Conservation (phyloP, 768 basidiomycete species). For the Boletus reticulatus region DNA sequence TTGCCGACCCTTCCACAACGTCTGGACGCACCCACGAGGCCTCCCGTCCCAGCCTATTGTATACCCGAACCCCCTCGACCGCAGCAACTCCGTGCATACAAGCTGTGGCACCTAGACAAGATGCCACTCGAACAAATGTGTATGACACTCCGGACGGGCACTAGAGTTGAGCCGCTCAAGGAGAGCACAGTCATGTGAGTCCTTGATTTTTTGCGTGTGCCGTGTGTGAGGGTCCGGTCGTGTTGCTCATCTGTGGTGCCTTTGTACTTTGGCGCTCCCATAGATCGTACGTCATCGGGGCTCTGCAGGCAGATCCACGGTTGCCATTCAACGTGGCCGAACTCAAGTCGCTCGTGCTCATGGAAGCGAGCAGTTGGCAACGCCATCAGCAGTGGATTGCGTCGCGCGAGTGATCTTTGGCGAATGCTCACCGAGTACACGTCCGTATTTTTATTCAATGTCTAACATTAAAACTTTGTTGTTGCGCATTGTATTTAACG, state of each 20-base stretch:
- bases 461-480: neutral
- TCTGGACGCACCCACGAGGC: neutral
- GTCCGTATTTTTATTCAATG: neutral
- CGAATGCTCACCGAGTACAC: too few relatives aligned
- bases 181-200: conserved; percentile 48
- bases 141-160: conserved; percentile 31
- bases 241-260: too few relatives aligned
- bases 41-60: conserved; percentile 20
- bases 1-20: neutral
- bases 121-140: conserved; percentile 41
- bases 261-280: neutral
- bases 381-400: conserved; percentile 40
- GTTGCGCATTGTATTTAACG: neutral
- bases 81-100: conserved; percentile 44
- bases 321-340: conserved; percentile 36
- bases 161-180: conserved; percentile 39
- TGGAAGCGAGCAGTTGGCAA: conserved; percentile 42
- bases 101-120: conserved; percentile 39
- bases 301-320: conserved; percentile 37
- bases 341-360: conserved; percentile 36
- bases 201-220: neutral
- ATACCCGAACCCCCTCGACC: conserved; percentile 30
- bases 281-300: conserved; percentile 44
- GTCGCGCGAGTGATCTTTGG: conserved; percentile 16
- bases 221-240: too few relatives aligned